These are phyloP conservation scores for Perkinsus olseni DNA, from an alignment of 169 alveolate genomes.

Conservation along the genomic window DNA sequence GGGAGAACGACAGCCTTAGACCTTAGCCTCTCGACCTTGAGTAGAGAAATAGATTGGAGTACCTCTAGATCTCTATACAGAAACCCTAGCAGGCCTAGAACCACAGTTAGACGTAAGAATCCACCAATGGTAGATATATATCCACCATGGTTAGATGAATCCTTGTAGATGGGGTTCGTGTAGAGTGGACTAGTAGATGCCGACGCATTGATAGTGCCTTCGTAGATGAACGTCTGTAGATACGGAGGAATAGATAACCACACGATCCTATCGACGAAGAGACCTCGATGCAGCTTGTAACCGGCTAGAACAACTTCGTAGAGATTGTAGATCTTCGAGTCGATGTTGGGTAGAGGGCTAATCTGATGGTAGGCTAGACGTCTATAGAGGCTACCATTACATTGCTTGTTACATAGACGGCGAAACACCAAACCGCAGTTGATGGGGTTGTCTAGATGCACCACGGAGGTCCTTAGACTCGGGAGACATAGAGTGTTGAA, in stretches of 20 bases:
- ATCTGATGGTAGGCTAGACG: neutral
- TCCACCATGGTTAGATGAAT: too few species aligned
- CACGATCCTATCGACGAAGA: neutral
- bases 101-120: neutral
- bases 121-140: neutral
- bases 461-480: too few species aligned
- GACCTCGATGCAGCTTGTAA: neutral
- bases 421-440: neutral
- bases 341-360: neutral
- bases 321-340: neutral
- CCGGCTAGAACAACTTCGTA: neutral
- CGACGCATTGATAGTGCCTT: too few species aligned
- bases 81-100: neutral
- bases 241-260: neutral
- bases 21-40: neutral
- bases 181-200: too few species aligned
- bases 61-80: neutral
- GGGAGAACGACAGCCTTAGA: neutral
- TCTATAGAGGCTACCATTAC: neutral
- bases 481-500: too few species aligned
- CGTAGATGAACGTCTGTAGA: neutral
- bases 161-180: too few species aligned
- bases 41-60: neutral
- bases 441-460: too few species aligned
- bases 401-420: neutral